Evolutionary conservation across 1,284 basidiomycete genomes (phyloP), one percentile per base, ranked within the genome.

Genomic region (Leccinum griseonigrum): DNA sequence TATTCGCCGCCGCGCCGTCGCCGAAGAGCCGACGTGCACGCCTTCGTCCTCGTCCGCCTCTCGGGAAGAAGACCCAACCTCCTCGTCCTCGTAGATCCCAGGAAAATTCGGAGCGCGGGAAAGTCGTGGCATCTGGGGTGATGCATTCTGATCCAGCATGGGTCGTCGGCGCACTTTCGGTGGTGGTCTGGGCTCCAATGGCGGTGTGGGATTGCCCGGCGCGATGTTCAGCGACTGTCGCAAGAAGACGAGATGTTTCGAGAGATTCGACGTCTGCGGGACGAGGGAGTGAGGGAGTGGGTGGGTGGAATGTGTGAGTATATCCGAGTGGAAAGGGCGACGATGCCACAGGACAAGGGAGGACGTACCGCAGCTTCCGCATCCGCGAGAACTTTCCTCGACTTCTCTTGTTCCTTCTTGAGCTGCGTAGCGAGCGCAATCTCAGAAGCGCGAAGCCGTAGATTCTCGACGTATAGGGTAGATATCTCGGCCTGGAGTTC

Each of bases 401-500:
- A 88, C 75, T 86, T 91, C 72, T 89, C 88, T 59, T 84, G 83
- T 74, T 92, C 91, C 68, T 84, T 85, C 78, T 88, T 91, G 63
- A 93, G 81, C 70, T 92, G 87, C 28, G 87, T 78, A 11, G 82
- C 77, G 52, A 93, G 83, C 16, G 87, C 83, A 69, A 92, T 90
- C 75, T 92, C 88, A 28, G 90, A 88, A 65, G 88, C 85, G 58
- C 89, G 86, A 67, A 93, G 79, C 57, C 88, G 85, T 52, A 93
- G 81, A 75, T 93, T 93, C 79, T 93, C 91, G 64, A 87, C 85
- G 64, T 90, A 86, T 50, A 93, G 82, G 29, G 83, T 83, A 54
- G 90, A 88, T 75, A 93, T 87, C 75, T 92, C 87, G 36, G 85
- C 80, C 70, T 92, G 90, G 62, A 93, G 83, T 73, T 93, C 91